phyloP scores from a whole-genome alignment of 202 grass and related monocot species.

The Saccharum hybrid region DNA sequence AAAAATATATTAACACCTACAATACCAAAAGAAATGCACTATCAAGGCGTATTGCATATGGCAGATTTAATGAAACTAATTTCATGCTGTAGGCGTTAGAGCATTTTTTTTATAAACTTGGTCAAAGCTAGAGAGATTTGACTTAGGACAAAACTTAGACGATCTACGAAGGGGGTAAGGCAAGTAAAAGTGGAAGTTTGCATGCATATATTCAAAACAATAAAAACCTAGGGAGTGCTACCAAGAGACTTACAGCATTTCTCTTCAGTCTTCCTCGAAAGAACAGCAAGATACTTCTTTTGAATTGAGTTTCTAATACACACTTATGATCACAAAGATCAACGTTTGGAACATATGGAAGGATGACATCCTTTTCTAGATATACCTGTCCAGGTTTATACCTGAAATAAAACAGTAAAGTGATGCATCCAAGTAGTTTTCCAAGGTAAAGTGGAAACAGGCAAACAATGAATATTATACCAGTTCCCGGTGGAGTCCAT shows the following conservation, averaged over 20 bases:
- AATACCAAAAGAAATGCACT: neutral
- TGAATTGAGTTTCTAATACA: conserved; percentile 65
- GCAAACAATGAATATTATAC: conserved; percentile 46
- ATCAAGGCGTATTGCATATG: neutral
- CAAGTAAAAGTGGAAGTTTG: neutral
- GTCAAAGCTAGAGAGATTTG: neutral
- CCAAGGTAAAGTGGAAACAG: conserved; percentile 24
- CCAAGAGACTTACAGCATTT: conserved; percentile 73
- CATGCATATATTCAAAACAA: conserved; percentile 1
- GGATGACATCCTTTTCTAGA: conserved; percentile 95
- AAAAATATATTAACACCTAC: neutral
- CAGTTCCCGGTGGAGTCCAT: conserved; percentile 99
- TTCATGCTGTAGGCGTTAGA: neutral
- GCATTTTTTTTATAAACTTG: neutral
- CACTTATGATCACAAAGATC: conserved; percentile 82
- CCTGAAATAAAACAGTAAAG: conserved; percentile 57
- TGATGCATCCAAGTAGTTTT: conserved; percentile 29
- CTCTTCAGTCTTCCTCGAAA: conserved; percentile 94
- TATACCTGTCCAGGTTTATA: conserved; percentile 97
- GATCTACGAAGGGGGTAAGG: neutral
- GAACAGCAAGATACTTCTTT: conserved; percentile 82
- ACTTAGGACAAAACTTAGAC: neutral
- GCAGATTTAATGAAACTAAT: neutral
- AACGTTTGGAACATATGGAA: conserved; percentile 98
- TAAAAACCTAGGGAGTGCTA: conserved; percentile 39